Percentiles rank a stretch among this genome's conserved stretches.
phyloP scores from a whole-genome alignment of 2,329 filamentous ascomycete species.

The Penicillium sp. region DNA sequence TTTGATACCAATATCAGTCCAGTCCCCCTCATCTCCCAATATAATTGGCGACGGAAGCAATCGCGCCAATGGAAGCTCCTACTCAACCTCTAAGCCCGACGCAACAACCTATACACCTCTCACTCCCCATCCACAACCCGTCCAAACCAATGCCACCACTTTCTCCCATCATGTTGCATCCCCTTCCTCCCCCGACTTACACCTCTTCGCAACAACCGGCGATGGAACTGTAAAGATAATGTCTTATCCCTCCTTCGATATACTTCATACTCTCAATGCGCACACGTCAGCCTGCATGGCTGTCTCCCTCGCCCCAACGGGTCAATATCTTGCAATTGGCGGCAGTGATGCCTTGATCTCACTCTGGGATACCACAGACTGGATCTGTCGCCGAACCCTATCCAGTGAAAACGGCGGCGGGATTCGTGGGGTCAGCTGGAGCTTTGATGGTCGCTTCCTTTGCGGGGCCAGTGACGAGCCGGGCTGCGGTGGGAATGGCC shows the following conservation, averaged over 20 bases:
- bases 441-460: constrained; percentile 55
- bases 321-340: constrained; percentile 54
- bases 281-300: constrained; percentile 55
- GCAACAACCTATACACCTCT: constrained; percentile 43
- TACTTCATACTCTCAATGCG: constrained; percentile 51
- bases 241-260: constrained; percentile 50
- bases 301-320: constrained; percentile 51
- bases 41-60: constrained; percentile 25
- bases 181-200: constrained; percentile 40
- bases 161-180: constrained; percentile 50
- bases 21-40: constrained; percentile 43
- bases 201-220: constrained; percentile 54
- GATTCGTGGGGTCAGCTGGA: constrained; percentile 54
- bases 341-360: constrained; percentile 55
- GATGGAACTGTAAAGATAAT: constrained; percentile 55
- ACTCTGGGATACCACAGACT: constrained; percentile 57
- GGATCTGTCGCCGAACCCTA: constrained; percentile 54
- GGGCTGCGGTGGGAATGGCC: constrained; percentile 46
- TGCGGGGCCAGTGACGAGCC: constrained; percentile 54
- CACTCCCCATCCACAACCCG: constrained; percentile 47
- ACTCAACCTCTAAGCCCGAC: constrained; percentile 20
- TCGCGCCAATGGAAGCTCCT: constrained; percentile 5
- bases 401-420: constrained; percentile 50
- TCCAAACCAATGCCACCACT: constrained; percentile 54
- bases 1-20: constrained; percentile 50